A percentile compares a stretch with the other conserved stretches of the same genome.
Evolutionary conservation across 352 stramenopile species (phyloP).

Genomic region (Aphanomyces stellatus): DNA sequence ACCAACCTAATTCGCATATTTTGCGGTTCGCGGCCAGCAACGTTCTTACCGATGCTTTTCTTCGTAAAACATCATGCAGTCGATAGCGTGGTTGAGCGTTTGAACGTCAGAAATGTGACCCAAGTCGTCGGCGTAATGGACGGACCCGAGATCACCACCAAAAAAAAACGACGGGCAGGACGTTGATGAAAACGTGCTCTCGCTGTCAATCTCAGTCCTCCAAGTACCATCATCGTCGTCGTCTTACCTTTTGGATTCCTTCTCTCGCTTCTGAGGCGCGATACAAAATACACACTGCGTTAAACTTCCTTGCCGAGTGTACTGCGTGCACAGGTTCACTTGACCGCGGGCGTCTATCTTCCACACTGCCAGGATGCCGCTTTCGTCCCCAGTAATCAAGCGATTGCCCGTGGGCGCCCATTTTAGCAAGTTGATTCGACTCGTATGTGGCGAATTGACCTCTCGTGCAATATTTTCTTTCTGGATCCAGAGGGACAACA

Average conservation of each 20-base stretch:
- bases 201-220: no score
- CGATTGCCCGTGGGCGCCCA: constrained; percentile 84
- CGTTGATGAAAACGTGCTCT: constrained; percentile 34
- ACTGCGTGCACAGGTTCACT: constrained; percentile 70
- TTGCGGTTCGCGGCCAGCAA: constrained; percentile 24
- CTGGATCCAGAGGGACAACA: constrained; percentile 75
- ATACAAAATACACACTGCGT: constrained; percentile 85
- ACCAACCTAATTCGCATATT: constrained; percentile 36
- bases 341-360: constrained; percentile 76
- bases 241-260: constrained; percentile 34
- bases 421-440: constrained; percentile 68
- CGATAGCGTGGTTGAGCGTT: constrained; percentile 73
- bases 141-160: constrained; percentile 80
- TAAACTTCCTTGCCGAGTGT: constrained; percentile 76
- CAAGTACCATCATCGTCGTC: no score
- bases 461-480: constrained; percentile 63
- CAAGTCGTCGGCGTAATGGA: constrained; percentile 89
- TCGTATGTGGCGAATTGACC: constrained; percentile 73
- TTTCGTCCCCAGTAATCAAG: constrained; percentile 85
- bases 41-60: constrained; percentile 36
- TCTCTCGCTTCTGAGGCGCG: constrained; percentile 29
- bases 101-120: constrained; percentile 89
- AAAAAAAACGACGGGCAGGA: constrained; percentile 88
- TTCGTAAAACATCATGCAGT: constrained; percentile 86
- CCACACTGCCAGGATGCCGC: constrained; percentile 75